Conservation (phyloP, 371 early-diverging fungal species). For the Mucor circinelloides region DNA sequence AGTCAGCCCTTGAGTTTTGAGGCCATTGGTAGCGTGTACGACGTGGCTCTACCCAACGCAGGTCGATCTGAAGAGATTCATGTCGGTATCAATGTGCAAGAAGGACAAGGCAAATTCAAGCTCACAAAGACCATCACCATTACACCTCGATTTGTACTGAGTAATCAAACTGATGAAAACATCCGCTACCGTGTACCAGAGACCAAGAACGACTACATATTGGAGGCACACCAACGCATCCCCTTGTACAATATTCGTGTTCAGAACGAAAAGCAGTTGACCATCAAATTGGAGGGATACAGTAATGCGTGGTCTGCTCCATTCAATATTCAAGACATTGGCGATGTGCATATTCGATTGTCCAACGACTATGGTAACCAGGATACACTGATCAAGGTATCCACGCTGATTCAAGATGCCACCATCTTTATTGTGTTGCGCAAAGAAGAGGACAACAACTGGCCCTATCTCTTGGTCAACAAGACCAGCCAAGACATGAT, state of each 20-base stretch:
- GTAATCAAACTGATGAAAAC: conserved; percentile 75
- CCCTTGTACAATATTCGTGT: conserved; percentile 75
- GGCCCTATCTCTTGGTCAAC: conserved; percentile 95
- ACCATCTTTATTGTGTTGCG: conserved; percentile 86
- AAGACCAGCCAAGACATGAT: conserved; percentile 76
- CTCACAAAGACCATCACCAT: conserved; percentile 88
- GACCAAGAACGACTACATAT: conserved; percentile 49
- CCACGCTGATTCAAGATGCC: conserved; percentile 83
- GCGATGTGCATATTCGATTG: conserved; percentile 79
- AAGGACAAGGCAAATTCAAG: conserved; percentile 72
- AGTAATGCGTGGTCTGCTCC: conserved; percentile 90
- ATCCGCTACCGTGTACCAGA: conserved; percentile 78
- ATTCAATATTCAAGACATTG: conserved; percentile 86
- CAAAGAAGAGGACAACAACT: conserved; percentile 71
- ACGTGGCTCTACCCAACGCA: conserved; percentile 68
- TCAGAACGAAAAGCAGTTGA: conserved; percentile 66
- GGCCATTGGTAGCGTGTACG: conserved; percentile 88
- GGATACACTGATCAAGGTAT: conserved; percentile 74
- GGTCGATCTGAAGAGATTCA: conserved; percentile 67
- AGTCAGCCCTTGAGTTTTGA: conserved; percentile 94
- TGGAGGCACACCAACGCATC: conserved; percentile 62
- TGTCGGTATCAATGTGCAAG: conserved; percentile 84
- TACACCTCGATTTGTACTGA: conserved; percentile 89
- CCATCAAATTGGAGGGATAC: conserved; percentile 70
- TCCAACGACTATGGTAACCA: conserved; percentile 54